Base-by-base conservation (phyloP, 148 eudicot species). In the Nyssa sinensis region DNA sequence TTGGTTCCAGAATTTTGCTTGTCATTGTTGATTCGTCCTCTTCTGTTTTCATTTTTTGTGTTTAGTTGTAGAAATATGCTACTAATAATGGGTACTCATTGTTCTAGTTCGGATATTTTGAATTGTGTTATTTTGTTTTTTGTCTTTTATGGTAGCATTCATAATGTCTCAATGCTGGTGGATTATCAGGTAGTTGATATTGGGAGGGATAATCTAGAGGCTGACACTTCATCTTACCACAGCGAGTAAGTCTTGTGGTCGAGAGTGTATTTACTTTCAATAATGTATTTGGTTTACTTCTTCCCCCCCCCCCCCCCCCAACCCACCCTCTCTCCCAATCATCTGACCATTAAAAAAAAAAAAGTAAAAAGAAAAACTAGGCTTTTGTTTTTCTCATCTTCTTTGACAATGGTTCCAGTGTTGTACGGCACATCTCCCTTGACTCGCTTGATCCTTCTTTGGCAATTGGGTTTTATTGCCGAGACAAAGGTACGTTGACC, bases 191-290 rank as follows among this genome's bases (percentile, higher is more conserved):
- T 84, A 55, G 93, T 81, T 33, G 84, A 88, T 69, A 78, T 95
- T 57, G 83, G 75, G 73, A 81, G 62, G 72, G 90, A 85, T 64
- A 78, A 90, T 75, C 62, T 84, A 30, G 99, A 90, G 35, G 86
- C 79, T 76, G 99, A 95, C 82, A 90, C 96, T 33, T 88, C 99
- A 69, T 90, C 99, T 51, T 95, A 89, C 78, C 99, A 95, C 85
- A 83, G 90, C 99, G 85, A 84, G 99, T 90, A 86, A 88, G 89
- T 65, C 19, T 29, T 69, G 51, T 21, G 65, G 39, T 19, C 21
- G 30, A 21, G 2, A 3, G 58, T 32, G 28, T 10, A 25, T 41
- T 72, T 39, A 34, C 49, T 10, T n/a, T 53, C 23, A 39, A 5
- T 77, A 57, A 24, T 8, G 58, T 66, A 25, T 72, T 81, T 31